Evolutionary conservation across 208 protist species (phyloP).

Genomic region (Leishmania arabica): DNA sequence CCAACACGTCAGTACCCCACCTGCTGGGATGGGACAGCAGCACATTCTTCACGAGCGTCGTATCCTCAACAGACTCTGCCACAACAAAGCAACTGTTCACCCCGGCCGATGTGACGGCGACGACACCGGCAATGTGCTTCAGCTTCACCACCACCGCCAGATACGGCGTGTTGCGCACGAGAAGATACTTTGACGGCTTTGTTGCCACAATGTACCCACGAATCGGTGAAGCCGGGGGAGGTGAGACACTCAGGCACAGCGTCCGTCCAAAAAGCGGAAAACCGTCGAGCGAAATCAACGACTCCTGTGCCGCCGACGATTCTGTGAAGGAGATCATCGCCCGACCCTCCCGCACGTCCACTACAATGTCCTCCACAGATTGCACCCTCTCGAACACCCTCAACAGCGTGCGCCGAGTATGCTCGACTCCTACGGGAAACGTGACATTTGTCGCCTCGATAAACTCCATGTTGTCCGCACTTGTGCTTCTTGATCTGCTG

Average conservation of each 20-base stretch:
- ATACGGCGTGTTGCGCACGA: conserved; percentile 56
- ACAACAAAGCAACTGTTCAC: conserved; percentile 49
- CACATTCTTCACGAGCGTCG: conserved; percentile 13
- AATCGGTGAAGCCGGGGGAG: conserved; percentile 47
- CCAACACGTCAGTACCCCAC: conserved; percentile 37
- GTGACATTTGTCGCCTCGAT: conserved; percentile 47
- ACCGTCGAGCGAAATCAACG: conserved; percentile 64
- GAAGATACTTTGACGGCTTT: conserved; percentile 38
- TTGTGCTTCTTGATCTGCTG: too few relatives aligned
- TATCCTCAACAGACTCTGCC: conserved; percentile 22
- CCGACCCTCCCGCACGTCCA: conserved; percentile 46
- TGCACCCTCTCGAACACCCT: conserved; percentile 43
- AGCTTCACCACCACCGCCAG: conserved; percentile 57
- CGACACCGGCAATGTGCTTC: conserved; percentile 50
- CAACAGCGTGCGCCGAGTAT: conserved; percentile 55
- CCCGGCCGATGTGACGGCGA: conserved; percentile 39
- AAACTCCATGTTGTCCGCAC: conserved; percentile 48
- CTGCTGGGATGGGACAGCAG: conserved; percentile 33
- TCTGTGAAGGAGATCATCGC: conserved; percentile 62
- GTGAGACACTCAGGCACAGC: conserved; percentile 48
- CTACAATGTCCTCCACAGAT: conserved; percentile 61
- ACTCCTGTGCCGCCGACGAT: conserved; percentile 63
- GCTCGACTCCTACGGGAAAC: conserved; percentile 61
- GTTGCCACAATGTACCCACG: conserved; percentile 60
- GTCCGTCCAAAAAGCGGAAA: conserved; percentile 59